Evolutionary conservation across 306 rosid species (phyloP), one percentile per base, ranked within the genome.

Genomic region (Cucurbita pepo): DNA sequence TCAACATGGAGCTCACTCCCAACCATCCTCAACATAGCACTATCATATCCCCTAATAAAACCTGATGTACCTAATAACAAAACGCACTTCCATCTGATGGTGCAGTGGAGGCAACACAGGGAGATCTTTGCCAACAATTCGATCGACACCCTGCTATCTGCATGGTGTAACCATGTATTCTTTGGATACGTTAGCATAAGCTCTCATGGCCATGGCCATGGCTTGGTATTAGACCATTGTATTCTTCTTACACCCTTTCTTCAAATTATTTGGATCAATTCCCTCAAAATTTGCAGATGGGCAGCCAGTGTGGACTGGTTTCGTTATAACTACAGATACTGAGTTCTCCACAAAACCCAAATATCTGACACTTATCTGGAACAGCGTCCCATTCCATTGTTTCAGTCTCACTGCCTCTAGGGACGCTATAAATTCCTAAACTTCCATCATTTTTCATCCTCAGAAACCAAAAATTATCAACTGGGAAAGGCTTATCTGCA

Each of bases 291-390:
- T 91, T 76, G 77, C 72, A 43, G 97, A 88, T 0, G 91, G 90
- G 69, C 97, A 91, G 0, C 77, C 97, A 91, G 41, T 84, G 51
- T 0, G 97, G 90, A 38, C 50, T 66, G 0, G 86, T 36, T 30
- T 86, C 86, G 9, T 78, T 88, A 57, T 88, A 91, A 74, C 88
- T 81, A 62, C 97, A 91, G 10, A 91, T 78, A 4, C 95, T 90
- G 63, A 85, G 74, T 76, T 77, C 69, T 38, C 97, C 97, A 75
- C 97, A 91, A 61, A 85, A 88, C 4, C 88, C 92, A 59, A 72
- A 91, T 59, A 91, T 89, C 71, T 80, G 40, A 77, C 97, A 91
- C 55, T 88, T 90, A 72, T 88, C 86, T 16, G 67, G 10, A 55
- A 88, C 85, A 71, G 97, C 92, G 45, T 87, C 79, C 97, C 95